Conservation (phyloP, 2,329 filamentous ascomycete species). For the Fusarium veterinarium region DNA sequence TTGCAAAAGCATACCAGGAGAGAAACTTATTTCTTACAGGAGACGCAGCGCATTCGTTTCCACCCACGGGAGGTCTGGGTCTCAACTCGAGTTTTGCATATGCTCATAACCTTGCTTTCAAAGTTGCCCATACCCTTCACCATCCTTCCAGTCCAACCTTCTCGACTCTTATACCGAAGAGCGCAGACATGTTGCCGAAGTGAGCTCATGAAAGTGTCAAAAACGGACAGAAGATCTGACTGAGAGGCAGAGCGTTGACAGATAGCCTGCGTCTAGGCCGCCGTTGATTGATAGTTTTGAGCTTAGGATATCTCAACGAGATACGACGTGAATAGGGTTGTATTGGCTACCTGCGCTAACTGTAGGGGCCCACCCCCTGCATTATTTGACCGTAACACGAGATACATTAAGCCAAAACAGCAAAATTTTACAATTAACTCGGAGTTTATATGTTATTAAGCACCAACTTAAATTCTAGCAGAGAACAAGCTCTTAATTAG, state of each 20-base stretch:
- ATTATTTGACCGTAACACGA: too few species aligned
- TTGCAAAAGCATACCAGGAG: background rate
- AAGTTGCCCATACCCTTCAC: background rate
- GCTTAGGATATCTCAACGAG: too few species aligned
- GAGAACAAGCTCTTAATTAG: too few species aligned
- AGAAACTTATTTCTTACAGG: background rate
- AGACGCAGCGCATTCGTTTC: background rate
- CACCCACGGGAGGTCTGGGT: background rate
- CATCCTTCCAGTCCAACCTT: background rate
- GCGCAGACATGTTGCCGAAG: background rate
- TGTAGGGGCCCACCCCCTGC: background rate
- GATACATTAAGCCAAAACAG: too few species aligned
- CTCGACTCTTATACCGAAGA: background rate
- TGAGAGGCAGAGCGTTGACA: too few species aligned
- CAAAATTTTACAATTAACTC: too few species aligned
- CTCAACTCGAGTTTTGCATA: background rate
- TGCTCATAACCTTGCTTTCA: background rate
- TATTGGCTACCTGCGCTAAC: background rate
- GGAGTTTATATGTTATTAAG: too few species aligned
- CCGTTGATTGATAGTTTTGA: too few species aligned
- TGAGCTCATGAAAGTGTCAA: background rate
- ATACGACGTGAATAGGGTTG: background rate
- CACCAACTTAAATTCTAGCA: too few species aligned
- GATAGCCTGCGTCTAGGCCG: too few species aligned
- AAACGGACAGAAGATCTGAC: background rate